Evolutionary conservation across 768 basidiomycete genomes (phyloP).

Genomic region (Chlorophyllum brunneum): DNA sequence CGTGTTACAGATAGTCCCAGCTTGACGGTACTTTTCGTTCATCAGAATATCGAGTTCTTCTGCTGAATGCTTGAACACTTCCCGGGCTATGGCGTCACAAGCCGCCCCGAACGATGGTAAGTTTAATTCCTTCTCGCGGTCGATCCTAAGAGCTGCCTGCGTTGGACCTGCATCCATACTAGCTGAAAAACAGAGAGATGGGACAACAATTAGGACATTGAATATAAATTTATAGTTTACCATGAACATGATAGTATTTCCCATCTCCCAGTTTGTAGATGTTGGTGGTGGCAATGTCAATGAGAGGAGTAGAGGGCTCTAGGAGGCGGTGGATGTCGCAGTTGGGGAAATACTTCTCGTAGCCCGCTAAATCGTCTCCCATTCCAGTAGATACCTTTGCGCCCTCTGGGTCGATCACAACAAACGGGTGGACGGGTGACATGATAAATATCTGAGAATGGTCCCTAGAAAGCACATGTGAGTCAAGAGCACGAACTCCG

Average conservation of each 20-base stretch:
- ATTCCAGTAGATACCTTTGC: constrained; percentile 7
- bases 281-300: constrained; percentile 18
- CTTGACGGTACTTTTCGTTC: constrained; percentile 22
- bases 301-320: neutral
- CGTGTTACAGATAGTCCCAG: constrained; percentile 21
- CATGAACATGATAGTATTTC: constrained; percentile 22
- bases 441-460: constrained; percentile 20
- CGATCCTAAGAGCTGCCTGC: constrained; percentile 11
- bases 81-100: constrained; percentile 10
- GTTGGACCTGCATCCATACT: constrained; percentile 14
- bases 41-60: constrained; percentile 18
- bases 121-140: neutral
- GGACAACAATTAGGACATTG: neutral
- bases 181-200: constrained; percentile 4
- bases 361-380: neutral
- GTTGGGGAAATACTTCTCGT: constrained; percentile 17
- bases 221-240: constrained; percentile 7
- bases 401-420: constrained; percentile 15
- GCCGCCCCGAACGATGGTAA: constrained; percentile 9
- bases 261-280: constrained; percentile 24
- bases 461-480: constrained; percentile 13
- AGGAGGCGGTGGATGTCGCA: constrained; percentile 12
- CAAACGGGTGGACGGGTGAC: constrained; percentile 8
- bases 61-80: constrained; percentile 14
- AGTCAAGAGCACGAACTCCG: neutral